Evolutionary conservation across 768 basidiomycete species (phyloP), one percentile per base, ranked within the genome.

Genomic region (Ramaria sp.): DNA sequence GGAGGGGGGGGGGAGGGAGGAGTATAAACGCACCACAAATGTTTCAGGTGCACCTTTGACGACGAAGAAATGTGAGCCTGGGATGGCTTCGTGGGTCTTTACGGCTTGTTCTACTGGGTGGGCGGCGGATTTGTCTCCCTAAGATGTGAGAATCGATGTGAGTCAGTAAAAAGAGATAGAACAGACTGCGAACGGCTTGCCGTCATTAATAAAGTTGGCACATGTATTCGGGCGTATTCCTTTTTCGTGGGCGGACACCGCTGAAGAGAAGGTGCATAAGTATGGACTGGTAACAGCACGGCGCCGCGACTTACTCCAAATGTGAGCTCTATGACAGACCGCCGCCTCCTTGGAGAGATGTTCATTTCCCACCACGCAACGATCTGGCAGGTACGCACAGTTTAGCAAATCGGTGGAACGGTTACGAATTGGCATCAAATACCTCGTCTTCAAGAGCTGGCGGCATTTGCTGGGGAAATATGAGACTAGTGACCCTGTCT

Each of bases 171-270:
- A n/a, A n/a, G n/a, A n/a, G n/a, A n/a, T n/a, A n/a, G n/a, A n/a
- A n/a, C n/a, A n/a, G n/a, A n/a, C n/a, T n/a, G n/a, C n/a, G n/a
- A n/a, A n/a, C n/a, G n/a, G n/a, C n/a, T 54, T 51, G 85, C 85
- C 67, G 86, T 85, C 41, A 88, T 74, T 18, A 88, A 77, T 12
- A 88, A 69, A 10, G 83, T 77, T 1, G 86, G 86, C 57, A 78
- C 77, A 4, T 65, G 77, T 49, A 88, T 77, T 38, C 66, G 61
- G n/a, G 73, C 72, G 28, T 78, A 69, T 56, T 74, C 70, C 25
- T 75, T 72, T 18, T 71, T 58, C 38, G 61, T 73, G 45, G 87
- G 64, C 4, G 76, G 74, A 34, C 73, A 73, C 60, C 85, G 74
- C 87, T 88, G 61, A 12, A 39, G 18, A n/a, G n/a, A n/a, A n/a